Evolutionary conservation across 116 monocot genomes (phyloP), one percentile per base, ranked within the genome.

Genomic region (Papilionanthe hybrid): DNA sequence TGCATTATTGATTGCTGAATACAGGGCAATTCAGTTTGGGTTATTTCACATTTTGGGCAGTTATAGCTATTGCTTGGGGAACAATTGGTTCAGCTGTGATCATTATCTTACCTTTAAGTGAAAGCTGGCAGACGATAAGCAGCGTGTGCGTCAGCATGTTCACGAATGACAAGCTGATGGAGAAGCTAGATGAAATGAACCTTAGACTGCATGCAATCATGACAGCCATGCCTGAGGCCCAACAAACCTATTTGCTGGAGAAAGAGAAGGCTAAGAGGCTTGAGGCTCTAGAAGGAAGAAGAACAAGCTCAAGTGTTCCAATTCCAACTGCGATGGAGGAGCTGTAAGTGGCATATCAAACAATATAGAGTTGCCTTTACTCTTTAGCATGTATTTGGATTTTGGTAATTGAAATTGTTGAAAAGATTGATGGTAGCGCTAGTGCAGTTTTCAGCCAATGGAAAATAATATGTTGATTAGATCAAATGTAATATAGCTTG

Each of bases 41-140:
- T 18, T 97, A 89, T 85, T 97, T 97, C 91, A 94, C 97, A 77
- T 94, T 97, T 20, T 97, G 97, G 94, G 89, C 92, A 13, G 78
- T 81, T 27, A 86, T 97, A 42, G 85, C 94, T 2, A 80, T 97
- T 71, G 83, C 81, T 19, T 97, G 97, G 97, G 97, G 97, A 8
- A 91, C 92, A 0, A 53, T 92, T 29, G 97, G 79, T 42, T 97
- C 97, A 4, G 86, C 77, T 7, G 92, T 94, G 27, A 97, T 97
- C 83, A 97, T 97, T 55, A 43, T 94, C 56, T 50, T 94, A 48
- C 97, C 97, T 13, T 32, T 97, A 23, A 81, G 42, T 3, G 97
- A 97, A 78, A 97, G 94, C 80, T 94, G 97, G 94, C 86, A 78
- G 18, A 94, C 92, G 18, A 92, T 97, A 58, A 50, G 78, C 42